Evolutionary conservation across 2,329 filamentous ascomycete species (phyloP), one percentile per base, ranked within the genome.

Genomic region (Pseudocercospora ulei): DNA sequence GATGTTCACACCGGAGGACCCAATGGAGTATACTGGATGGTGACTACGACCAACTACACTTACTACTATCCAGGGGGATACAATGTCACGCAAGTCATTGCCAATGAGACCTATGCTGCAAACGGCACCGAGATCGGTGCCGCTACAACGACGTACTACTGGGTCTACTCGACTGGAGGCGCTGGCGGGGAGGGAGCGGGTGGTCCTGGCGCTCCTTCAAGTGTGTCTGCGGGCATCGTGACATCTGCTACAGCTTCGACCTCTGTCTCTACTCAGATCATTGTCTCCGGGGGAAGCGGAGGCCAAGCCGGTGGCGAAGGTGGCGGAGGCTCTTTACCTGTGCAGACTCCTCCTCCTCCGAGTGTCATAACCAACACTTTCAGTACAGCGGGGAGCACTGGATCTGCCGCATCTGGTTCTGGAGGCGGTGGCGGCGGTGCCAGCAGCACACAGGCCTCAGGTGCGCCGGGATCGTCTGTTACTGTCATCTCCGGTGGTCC

Each of bases 111-210:
- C 3, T 55, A 42, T 39, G 41, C 39, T 22, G 22, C 43, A 3
- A 48, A 51, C 25, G 53, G 54, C 34, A 50, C 49, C 6, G 29
- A 50, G 27, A 40, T 55, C 31, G 38, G 38, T 24, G 53, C 49
- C 5, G 47, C 43, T 2, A 54, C 55, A 1, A 50, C 47, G 11
- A 55, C 51, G 6, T 36, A 22, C 7, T 54, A 47, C 46, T 53
- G 38, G 35, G 41, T 43, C n/a, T 48, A 52, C 33, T 35, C 38
- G 23, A 56, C 53, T 22, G 50, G 43, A n/a, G 41, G 41, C 16
- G 43, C 47, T 5, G 44, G 43, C n/a, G 44, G 47, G 35, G 47
- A 35, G 7, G 43, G 43, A 16, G 46, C 47, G 35, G 47, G 35
- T 12, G 43, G 41, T 18, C 45, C 35, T 14, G 46, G 50, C 27